Conservation (phyloP, 2,329 filamentous ascomycete species). For the Balansia obtecta region DNA sequence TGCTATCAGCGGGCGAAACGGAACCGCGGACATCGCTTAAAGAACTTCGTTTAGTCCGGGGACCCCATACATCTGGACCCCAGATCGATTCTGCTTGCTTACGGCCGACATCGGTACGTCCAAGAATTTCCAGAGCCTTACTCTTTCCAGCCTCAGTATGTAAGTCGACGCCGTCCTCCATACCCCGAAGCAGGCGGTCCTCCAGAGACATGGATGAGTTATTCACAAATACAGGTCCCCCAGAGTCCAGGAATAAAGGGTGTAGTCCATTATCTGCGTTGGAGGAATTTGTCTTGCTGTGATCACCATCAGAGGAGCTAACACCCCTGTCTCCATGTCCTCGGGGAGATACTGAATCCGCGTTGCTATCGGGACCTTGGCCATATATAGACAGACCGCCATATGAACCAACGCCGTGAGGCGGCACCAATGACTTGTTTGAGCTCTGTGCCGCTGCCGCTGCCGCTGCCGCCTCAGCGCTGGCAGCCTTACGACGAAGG, state of each 20-base stretch:
- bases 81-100: constrained; percentile 38
- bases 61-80: constrained; percentile 35
- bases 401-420: constrained; percentile 11
- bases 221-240: constrained; percentile 29
- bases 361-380: constrained; percentile 5
- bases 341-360: constrained; percentile 7
- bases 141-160: constrained; percentile 33
- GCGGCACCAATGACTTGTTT: constrained; percentile 11
- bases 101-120: constrained; percentile 36
- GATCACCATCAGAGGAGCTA: constrained; percentile 9
- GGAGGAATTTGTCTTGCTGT: constrained; percentile 24
- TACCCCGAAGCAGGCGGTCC: constrained; percentile 36
- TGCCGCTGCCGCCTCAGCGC: constrained; percentile 38
- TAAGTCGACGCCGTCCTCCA: constrained; percentile 32
- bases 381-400: constrained; percentile 15
- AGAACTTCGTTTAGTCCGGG: constrained; percentile 13
- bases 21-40: constrained; percentile 15
- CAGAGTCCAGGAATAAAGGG: constrained; percentile 29
- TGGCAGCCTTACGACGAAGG: constrained; percentile 58
- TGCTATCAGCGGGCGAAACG: constrained; percentile 16
- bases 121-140: constrained; percentile 40
- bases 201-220: constrained; percentile 32
- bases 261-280: constrained; percentile 29
- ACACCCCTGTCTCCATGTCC: neutral
- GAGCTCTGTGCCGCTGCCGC: constrained; percentile 14